These are phyloP conservation scores for Colletotrichum plurivorum DNA, from an alignment of 2,329 filamentous ascomycete species.

Conservation along the genomic window DNA sequence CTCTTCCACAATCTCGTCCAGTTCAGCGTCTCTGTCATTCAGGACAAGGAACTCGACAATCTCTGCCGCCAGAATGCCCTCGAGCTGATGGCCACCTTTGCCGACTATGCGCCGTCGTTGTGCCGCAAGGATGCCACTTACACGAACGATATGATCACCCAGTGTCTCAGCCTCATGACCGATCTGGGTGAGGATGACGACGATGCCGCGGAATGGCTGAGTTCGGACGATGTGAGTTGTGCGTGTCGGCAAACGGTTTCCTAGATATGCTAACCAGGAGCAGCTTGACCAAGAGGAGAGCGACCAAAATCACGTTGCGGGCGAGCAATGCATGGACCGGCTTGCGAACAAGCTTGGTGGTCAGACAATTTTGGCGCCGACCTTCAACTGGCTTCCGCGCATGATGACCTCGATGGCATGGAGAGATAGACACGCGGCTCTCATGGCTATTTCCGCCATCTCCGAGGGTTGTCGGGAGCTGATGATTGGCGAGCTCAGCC, in stretches of 20 bases:
- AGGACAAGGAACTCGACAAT: slow-evolving; percentile 94
- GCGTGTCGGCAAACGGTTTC: not conserved
- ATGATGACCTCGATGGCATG: slow-evolving; percentile 98
- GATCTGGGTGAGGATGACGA: slow-evolving; percentile 96
- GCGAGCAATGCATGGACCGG: slow-evolving; percentile 98
- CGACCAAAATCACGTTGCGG: slow-evolving; percentile 96
- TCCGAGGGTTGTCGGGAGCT: slow-evolving; percentile 96
- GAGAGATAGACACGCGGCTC: slow-evolving; percentile 94
- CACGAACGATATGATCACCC: slow-evolving; percentile 96
- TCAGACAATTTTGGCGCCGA: slow-evolving; percentile 90
- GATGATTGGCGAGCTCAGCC: slow-evolving; percentile 94
- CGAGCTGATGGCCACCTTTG: slow-evolving; percentile 98
- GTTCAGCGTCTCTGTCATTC: slow-evolving; percentile 93
- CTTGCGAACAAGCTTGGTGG: slow-evolving; percentile 97
- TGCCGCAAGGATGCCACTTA: slow-evolving; percentile 95
- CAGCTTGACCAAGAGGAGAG: slow-evolving; percentile 95
- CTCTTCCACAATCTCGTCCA: slow-evolving; percentile 94
- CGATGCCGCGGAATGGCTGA: slow-evolving; percentile 93
- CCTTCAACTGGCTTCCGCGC: slow-evolving; percentile 95
- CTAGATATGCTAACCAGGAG: slow-evolving; percentile 46
- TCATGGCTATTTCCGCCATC: slow-evolving; percentile 99
- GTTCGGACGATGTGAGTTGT: slow-evolving; percentile 85
- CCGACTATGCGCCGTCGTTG: slow-evolving; percentile 93
- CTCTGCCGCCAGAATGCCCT: slow-evolving; percentile 93
- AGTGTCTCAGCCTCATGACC: slow-evolving; percentile 98